Base-by-base conservation (phyloP, 208 protist genomes). In the Leishmania major region DNA sequence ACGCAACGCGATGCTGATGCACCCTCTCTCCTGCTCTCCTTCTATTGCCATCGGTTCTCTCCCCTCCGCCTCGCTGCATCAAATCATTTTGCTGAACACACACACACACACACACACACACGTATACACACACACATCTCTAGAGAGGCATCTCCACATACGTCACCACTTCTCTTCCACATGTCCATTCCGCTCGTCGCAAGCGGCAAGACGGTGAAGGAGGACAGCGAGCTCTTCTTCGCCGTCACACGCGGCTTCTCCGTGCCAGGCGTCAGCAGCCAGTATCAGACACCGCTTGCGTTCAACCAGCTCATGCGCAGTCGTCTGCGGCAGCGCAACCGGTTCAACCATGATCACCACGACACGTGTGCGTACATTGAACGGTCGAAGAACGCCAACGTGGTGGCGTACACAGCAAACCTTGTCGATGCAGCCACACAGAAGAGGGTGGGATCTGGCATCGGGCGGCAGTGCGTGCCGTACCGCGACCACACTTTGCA, bases 331-430 rank as follows among this genome's bases (percentile, higher is more conserved):
- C 82, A 90, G 53, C 93, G 93, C 60, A 81, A 81, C 37, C 90
- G 93, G 76, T 96, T 93, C 78, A 86, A 80, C 57, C 87, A 88
- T 72, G 93, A 96, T 75, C 89, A 93, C 82, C 88, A 85, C 59
- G 92, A 95, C 86, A 96, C 90, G 28, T 94, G 89, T 79, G 87
- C 93, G 90, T 95, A 95, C 84, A 96, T 96, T 79, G 87, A 83
- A 57, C 91, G 93, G 25, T 94, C 88, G 55, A 95, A 95, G 79
- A 96, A 96, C 75, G 75, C 86, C 11, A 96, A 95, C 73, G 83
- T 96, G 37, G 93, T 96, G 5, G 91, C 88, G 51, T 96, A 96
- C 91, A 90, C 90, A 1, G 91, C 90, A 19, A 90, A 92, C 60
- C 70, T 90, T 35, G 66, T 73, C 31, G 79, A 86, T 31, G 66